Base-by-base conservation (phyloP, 2,329 filamentous ascomycete genomes). In the Sporothrix mexicana region DNA sequence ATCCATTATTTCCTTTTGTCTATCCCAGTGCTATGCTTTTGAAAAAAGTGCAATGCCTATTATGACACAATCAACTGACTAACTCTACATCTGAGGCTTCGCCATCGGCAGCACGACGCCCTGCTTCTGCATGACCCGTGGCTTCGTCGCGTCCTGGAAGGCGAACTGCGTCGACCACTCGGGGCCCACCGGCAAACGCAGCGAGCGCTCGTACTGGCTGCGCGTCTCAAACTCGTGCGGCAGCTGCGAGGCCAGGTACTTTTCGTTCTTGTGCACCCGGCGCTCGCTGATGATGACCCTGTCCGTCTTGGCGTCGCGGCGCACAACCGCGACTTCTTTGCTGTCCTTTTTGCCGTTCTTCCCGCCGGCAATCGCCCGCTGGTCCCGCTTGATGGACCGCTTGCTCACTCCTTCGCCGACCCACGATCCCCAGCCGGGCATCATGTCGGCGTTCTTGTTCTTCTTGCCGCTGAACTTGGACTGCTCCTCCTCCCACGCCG, bases 81-180 rank as follows among this genome's bases (percentile, higher is more conserved):
- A 12, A 6, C 15, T 6, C 51, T 73, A 76, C 49, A 75, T 0
- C 69, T 80, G 85, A 20, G 95, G 95, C 84, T 92, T 95, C 73
- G 91, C 90, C 88, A 99, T 93, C 55, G 96, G 93, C 78, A 90
- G 88, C 81, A 99, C 94, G 76, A 97, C 87, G 64, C 96, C 96
- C 83, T 95, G 93, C 85, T 97, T 98, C 81, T 97, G 85, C 81
- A 98, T 85, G 76, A 98, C 88, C 78, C 94, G 90, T 73, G 96
- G 96, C 87, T 95, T 97, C 74, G 93, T 97, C 74, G 89, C 89
- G 77, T 92, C 90, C 85, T 98, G 95, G 87, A 96, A 96, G 15
- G 92, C 94, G 84, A 94, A 90, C 88, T 97, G 98, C n/a, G 95
- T 98, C 77, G 91, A 90, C 95, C 95, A 99, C 82, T 99, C 95